These are phyloP conservation scores for Moringa oleifera DNA, from an alignment of 345 rosid species.

Conservation along the genomic window DNA sequence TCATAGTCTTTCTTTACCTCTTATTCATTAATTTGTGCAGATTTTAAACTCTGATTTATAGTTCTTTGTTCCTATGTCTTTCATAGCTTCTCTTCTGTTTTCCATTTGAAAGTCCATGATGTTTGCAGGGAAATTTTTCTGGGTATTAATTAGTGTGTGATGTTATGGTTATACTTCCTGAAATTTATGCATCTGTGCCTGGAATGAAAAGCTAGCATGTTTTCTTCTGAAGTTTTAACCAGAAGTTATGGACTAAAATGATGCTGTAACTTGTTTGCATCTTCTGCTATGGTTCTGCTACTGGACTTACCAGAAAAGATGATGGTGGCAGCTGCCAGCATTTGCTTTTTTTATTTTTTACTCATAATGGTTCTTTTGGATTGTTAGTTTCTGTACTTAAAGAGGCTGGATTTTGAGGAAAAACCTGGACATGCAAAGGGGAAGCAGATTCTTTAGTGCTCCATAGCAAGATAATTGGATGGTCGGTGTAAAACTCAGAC, in stretches of 20 bases:
- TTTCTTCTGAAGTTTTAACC: too few species aligned
- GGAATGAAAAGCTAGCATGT: neutral
- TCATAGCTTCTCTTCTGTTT: neutral
- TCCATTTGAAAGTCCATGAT: neutral
- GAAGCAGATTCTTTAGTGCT: neutral
- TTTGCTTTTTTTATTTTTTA: too few species aligned
- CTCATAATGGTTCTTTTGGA: too few species aligned
- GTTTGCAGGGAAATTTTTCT: neutral
- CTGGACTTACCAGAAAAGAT: too few species aligned
- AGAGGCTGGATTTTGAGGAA: neutral
- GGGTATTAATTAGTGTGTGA: neutral
- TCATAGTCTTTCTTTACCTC: too few species aligned
- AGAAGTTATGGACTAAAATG: too few species aligned
- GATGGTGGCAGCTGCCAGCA: too few species aligned
- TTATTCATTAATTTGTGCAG: neutral
- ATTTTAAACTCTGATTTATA: neutral
- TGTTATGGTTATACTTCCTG: neutral
- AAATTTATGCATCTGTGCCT: neutral
- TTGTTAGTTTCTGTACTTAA: neutral
- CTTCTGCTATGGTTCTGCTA: too few species aligned
- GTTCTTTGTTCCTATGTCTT: neutral
- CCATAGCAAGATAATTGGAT: neutral
- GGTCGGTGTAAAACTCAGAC: too few species aligned
- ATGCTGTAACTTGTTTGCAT: too few species aligned
- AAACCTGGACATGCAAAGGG: neutral